Conservation (phyloP, 2,329 filamentous ascomycete genomes). For the Dothistroma septosporum region DNA sequence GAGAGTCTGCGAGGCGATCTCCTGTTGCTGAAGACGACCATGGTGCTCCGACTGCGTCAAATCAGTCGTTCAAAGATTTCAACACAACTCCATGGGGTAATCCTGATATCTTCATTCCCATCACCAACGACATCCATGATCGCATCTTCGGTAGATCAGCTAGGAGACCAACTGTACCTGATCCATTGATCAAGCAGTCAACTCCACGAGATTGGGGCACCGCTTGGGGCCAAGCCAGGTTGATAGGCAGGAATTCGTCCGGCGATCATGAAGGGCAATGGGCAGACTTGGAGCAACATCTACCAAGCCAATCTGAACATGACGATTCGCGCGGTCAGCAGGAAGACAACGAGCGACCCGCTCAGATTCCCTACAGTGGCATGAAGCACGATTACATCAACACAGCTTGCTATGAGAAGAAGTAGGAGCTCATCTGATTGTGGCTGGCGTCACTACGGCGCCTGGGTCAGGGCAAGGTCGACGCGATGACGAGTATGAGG, state of each 20-base stretch:
- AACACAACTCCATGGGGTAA: neutral
- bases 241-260: neutral
- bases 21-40: neutral
- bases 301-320: neutral
- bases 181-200: neutral
- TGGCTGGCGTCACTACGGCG: neutral
- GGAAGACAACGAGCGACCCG: neutral
- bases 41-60: neutral
- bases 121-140: neutral
- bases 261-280: neutral
- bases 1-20: neutral
- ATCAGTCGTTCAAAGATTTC: neutral
- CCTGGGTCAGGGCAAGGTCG: neutral
- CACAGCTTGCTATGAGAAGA: conserved; percentile 4
- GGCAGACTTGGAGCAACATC: neutral
- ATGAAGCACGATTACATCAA: conserved; percentile 4
- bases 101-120: neutral
- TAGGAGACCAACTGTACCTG: neutral
- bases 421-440: neutral
- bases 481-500: too few relatives aligned
- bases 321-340: neutral
- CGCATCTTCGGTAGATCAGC: neutral
- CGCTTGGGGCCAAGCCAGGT: neutral
- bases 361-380: neutral
- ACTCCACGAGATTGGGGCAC: neutral